Percentiles rank a stretch among this genome's conserved stretches.
phyloP scores from a whole-genome alignment of 2,329 filamentous ascomycete species.

The Aureobasidium sp. region DNA sequence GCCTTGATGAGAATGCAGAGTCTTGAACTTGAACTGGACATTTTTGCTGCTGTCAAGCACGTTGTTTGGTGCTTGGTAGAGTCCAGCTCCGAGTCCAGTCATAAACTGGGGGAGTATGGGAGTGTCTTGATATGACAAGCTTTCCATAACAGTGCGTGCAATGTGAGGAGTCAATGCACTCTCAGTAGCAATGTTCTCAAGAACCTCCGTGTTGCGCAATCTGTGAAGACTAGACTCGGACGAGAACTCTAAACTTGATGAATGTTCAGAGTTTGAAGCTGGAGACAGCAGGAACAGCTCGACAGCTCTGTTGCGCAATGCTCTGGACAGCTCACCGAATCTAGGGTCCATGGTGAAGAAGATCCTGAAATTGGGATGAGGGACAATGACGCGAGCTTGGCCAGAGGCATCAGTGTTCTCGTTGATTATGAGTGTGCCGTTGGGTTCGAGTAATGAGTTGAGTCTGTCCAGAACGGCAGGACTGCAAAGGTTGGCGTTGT shows the following conservation, averaged over 20 bases:
- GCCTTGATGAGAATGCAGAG: neutral
- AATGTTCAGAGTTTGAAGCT: neutral
- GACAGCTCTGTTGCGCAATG: constrained; percentile 91
- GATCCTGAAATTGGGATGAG: constrained; percentile 81
- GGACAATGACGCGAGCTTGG: constrained; percentile 68
- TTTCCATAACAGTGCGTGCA: constrained; percentile 6
- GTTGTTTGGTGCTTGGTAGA: neutral
- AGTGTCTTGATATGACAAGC: constrained; percentile 28
- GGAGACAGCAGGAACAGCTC: constrained; percentile 64
- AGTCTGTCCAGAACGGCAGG: constrained; percentile 89
- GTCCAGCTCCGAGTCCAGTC: neutral
- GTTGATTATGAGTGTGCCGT: constrained; percentile 82
- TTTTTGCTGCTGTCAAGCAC: neutral
- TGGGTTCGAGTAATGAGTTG: constrained; percentile 88
- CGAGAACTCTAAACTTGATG: constrained; percentile 21
- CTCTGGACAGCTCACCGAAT: constrained; percentile 87
- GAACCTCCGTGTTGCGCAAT: constrained; percentile 26
- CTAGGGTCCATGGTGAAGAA: constrained; percentile 90
- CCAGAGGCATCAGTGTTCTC: constrained; percentile 83
- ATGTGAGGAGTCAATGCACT: neutral
- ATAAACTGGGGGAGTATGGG: neutral
- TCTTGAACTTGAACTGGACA: neutral
- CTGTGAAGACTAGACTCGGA: constrained; percentile 35
- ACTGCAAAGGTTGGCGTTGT: constrained; percentile 96
- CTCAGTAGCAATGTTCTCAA: constrained; percentile 27